These are phyloP conservation scores for Xylaria arbuscula DNA, from an alignment of 2,329 filamentous ascomycete species.

Conservation along the genomic window DNA sequence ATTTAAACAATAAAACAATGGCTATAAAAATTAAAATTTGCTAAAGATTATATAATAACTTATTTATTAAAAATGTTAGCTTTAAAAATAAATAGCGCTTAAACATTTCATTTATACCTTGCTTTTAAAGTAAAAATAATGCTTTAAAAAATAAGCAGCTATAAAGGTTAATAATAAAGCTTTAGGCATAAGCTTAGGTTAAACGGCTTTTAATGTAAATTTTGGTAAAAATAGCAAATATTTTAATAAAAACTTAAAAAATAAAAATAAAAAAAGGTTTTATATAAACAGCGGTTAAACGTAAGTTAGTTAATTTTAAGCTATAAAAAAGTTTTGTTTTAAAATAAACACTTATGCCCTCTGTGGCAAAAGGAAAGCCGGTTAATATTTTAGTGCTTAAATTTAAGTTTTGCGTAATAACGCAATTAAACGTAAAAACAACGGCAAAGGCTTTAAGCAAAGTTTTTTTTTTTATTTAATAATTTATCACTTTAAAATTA, in stretches of 20 bases:
- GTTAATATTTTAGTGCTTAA: conserved; percentile 22
- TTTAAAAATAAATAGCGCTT: conserved; percentile 20
- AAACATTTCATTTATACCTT: conserved; percentile 15
- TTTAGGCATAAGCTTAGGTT: no score
- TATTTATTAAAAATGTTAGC: background rate
- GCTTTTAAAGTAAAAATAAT: conserved; percentile 53
- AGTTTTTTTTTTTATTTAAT: conserved; percentile 24
- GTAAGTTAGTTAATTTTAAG: conserved; percentile 21
- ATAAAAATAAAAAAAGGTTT: no score
- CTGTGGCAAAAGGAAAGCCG: conserved; percentile 15
- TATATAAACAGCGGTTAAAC: background rate
- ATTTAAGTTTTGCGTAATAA: conserved; percentile 21
- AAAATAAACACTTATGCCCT: conserved; percentile 15
- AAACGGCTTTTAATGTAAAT: no score
- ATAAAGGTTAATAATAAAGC: conserved; percentile 42
- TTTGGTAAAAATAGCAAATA: no score
- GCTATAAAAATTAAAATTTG: conserved; percentile 27
- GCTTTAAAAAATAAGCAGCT: conserved; percentile 52
- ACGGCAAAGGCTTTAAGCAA: conserved; percentile 4
- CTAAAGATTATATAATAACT: no score
- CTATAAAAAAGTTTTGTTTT: conserved; percentile 23
- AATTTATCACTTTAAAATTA: conserved; percentile 19
- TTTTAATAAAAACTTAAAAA: no score
- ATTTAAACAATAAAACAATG: conserved; percentile 30
- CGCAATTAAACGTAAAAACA: conserved; percentile 15